These are phyloP conservation scores for Allium cepa DNA, from an alignment of 106 monocot genomes.

Conservation along the genomic window DNA sequence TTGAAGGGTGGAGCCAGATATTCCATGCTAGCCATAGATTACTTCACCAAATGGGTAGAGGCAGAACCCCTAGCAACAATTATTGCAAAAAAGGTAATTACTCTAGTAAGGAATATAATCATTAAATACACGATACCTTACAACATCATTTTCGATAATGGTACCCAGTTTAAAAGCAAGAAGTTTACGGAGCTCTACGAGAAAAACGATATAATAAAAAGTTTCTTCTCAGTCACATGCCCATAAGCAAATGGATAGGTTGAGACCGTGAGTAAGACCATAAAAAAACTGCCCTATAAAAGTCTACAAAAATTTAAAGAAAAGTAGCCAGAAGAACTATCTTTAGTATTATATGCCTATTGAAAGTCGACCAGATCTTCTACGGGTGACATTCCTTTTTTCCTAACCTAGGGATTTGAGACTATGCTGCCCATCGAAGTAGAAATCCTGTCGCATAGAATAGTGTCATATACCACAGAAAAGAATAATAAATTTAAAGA, in stretches of 20 bases:
- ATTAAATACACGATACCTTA: background rate
- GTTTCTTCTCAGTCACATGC: background rate
- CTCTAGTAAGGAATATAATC: background rate
- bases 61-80: background rate
- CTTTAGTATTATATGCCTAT: too few species aligned
- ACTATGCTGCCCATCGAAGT: too few species aligned
- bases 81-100: background rate
- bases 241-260: background rate
- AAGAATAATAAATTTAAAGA: too few species aligned
- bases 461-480: too few species aligned
- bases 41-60: background rate
- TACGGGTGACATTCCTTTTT: too few species aligned
- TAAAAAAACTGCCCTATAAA: too few species aligned
- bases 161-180: background rate
- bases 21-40: background rate
- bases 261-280: background rate
- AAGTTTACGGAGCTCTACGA: background rate
- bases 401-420: too few species aligned
- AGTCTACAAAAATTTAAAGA: too few species aligned
- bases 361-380: too few species aligned
- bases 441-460: too few species aligned
- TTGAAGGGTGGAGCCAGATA: background rate
- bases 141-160: background rate
- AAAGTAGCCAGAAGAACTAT: too few species aligned
- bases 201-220: background rate